Conservation (phyloP, 768 basidiomycete genomes). For the Saitozyma podzolica region DNA sequence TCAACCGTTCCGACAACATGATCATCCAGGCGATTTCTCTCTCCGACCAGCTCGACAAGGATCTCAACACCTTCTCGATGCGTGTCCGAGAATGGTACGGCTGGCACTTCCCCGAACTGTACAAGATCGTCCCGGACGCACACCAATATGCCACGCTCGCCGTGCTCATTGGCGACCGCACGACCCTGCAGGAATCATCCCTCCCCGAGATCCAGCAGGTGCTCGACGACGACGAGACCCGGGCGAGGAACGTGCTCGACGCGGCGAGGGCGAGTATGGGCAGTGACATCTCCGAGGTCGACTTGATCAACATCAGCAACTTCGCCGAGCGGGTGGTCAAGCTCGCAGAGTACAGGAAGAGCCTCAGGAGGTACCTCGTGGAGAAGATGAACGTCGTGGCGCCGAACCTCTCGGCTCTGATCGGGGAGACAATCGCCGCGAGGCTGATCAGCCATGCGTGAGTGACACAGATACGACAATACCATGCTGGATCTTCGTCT, state of each 20-base stretch:
- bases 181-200: conserved; percentile 65
- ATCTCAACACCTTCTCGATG: conserved; percentile 98
- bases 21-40: conserved; percentile 99
- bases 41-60: conserved; percentile 98
- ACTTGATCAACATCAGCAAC: conserved; percentile 90
- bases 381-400: conserved; percentile 99
- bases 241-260: conserved; percentile 91
- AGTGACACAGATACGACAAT: conserved; percentile 7
- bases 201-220: conserved; percentile 74
- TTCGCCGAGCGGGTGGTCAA: conserved; percentile 89
- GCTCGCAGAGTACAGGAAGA: conserved; percentile 90
- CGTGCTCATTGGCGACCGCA: conserved; percentile 87
- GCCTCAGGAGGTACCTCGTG: conserved; percentile 76
- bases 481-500: conserved; percentile 1
- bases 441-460: conserved; percentile 86
- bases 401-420: conserved; percentile 83
- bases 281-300: conserved; percentile 81
- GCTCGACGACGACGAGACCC: conserved; percentile 76
- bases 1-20: conserved; percentile 82
- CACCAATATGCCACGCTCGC: conserved; percentile 79
- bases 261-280: conserved; percentile 95
- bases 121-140: conserved; percentile 90
- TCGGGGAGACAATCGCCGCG: conserved; percentile 89
- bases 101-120: conserved; percentile 96
- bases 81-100: conserved; percentile 98